A percentile compares a stretch with the other conserved stretches of the same genome.
Conservation (phyloP, 2,329 filamentous ascomycete species). For the Alternaria rosae region DNA sequence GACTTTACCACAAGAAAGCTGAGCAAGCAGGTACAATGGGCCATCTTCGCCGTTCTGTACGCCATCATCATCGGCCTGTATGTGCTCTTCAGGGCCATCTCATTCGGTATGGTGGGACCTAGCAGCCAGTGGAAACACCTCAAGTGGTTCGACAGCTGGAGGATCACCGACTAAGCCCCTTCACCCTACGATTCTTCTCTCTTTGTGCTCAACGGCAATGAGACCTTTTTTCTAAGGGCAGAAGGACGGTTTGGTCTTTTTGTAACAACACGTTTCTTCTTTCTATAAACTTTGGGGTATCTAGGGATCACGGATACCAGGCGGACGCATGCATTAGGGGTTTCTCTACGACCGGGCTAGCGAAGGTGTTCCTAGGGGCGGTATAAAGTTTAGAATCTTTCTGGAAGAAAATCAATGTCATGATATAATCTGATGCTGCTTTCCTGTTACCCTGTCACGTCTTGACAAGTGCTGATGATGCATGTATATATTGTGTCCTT, state of each 20-base stretch:
- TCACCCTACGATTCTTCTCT: not conserved
- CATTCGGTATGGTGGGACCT: constrained; percentile 91
- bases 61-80: constrained; percentile 79
- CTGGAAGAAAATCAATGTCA: not conserved
- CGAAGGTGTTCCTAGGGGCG: not conserved
- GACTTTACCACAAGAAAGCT: constrained; percentile 82
- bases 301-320: constrained; percentile 16
- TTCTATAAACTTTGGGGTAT: not conserved
- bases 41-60: constrained; percentile 79
- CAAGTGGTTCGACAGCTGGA: constrained; percentile 92
- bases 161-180: constrained; percentile 70
- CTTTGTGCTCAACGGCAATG: not conserved
- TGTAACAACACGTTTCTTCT: constrained; percentile 16
- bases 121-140: constrained; percentile 87
- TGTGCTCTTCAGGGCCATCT: constrained; percentile 88
- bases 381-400: not conserved
- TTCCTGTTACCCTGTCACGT: no score
- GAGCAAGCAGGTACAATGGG: constrained; percentile 68
- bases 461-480: not conserved
- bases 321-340: not conserved
- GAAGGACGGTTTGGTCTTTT: not conserved
- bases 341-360: not conserved
- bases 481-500: not conserved
- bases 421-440: not conserved
- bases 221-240: not conserved